Conservation (phyloP, 495 filamentous ascomycete species). For the Neurospora sp. region DNA sequence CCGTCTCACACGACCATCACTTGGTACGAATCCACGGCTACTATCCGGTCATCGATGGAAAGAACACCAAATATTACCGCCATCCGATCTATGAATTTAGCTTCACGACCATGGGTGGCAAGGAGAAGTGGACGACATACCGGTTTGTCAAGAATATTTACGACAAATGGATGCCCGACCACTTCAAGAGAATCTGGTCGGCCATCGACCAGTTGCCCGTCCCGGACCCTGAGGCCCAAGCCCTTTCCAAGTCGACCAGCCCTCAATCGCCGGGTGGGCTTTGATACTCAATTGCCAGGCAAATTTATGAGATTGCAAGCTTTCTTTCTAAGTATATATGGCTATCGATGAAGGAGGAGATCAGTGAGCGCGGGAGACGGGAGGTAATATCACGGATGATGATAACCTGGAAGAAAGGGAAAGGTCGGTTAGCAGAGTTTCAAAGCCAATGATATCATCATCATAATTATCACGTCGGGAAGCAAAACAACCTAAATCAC, state of each 20-base stretch:
- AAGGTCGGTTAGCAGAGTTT: too few species aligned
- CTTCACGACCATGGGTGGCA: background rate
- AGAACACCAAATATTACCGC: constrained; percentile 9
- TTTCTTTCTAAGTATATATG: too few species aligned
- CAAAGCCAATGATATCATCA: too few species aligned
- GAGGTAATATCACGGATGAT: too few species aligned
- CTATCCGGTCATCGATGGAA: constrained; percentile 16
- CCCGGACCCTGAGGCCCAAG: constrained; percentile 10
- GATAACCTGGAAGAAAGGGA: too few species aligned
- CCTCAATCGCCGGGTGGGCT: too few species aligned
- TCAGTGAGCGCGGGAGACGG: too few species aligned
- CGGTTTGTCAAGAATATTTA: constrained; percentile 24
- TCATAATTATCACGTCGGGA: too few species aligned
- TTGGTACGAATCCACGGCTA: constrained; percentile 28
- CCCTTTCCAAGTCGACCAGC: constrained; percentile 6
- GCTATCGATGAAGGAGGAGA: too few species aligned
- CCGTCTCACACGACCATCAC: constrained; percentile 34
- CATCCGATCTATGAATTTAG: background rate
- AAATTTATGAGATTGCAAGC: too few species aligned
- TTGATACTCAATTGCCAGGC: too few species aligned
- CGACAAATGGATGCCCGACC: constrained; percentile 26
- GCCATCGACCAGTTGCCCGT: constrained; percentile 27
- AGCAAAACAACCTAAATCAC: too few species aligned
- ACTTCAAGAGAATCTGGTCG: constrained; percentile 30
- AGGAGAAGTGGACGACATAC: background rate